Evolutionary conservation across 331 rosid species (phyloP), one percentile per base, ranked within the genome.

Genomic region (Malus hybrid): DNA sequence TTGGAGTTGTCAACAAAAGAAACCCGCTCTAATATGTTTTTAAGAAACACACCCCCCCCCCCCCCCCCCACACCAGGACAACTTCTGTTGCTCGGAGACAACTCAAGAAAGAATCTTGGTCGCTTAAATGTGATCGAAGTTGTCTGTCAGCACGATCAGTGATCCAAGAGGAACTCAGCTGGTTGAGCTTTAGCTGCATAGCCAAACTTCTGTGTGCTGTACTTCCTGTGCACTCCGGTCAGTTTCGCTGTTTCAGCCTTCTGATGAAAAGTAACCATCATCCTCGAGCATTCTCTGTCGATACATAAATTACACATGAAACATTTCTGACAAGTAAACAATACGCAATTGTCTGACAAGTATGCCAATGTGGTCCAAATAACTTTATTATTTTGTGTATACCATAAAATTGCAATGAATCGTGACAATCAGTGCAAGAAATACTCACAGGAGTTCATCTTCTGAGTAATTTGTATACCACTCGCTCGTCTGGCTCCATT

Each of bases 181-280:
- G 96, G 88, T 42, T 82, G 87, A 65, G 83, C 28, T 83, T 83
- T 86, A 16, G 95, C 90, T 4, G 91, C 87, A 83, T 82, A 82
- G 18, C 95, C 95, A 76, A 85, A 89, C 80, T 83, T 93, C 18
- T 84, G 84, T 9, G 97, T 82, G 75, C 80, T 79, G 78, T 89
- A 93, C 83, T 90, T 93, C 82, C 88, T 71, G 27, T 83, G 86
- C 7, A 89, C 93, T 15, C 97, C 97, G 1, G 93, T 89, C 33
- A 89, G 90, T 76, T 86, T 87, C 27, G 88, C 97, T 0, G 88
- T 82, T 50, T 90, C 87, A 20, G 95, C 94, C 69, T 80, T 87
- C 82, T 81, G 88, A 81, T 93, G 98, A 86, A 86, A 87, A 77
- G 70, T 56, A 65, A 90, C 95, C 91, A 90, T 89, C 93, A 85